A percentile compares a stretch with the other conserved stretches of the same genome.
Conservation (phyloP, 2,329 filamentous ascomycete species). For the Ceratocystis ficicola region DNA sequence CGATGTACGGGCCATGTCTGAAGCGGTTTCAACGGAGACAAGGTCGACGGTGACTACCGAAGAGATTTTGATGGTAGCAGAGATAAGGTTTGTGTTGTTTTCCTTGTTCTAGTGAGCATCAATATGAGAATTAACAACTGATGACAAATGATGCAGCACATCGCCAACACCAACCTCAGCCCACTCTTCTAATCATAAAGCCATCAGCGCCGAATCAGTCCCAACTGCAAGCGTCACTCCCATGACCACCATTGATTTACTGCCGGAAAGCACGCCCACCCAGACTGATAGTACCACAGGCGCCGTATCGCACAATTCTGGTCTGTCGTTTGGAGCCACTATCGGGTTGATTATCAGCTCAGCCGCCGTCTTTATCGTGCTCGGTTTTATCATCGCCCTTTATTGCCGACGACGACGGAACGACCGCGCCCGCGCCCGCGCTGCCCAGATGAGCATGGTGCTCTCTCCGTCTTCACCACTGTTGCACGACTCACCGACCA, state of each 20-base stretch:
- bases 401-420: conserved; percentile 14
- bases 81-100: neutral
- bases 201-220: neutral
- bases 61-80: neutral
- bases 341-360: conserved; percentile 18
- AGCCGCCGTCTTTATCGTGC: conserved; percentile 3
- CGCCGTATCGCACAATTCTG: neutral
- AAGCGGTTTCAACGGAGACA: neutral
- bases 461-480: neutral
- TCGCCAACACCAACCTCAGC: neutral
- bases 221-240: too few species aligned
- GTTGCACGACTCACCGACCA: neutral
- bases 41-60: neutral
- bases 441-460: neutral
- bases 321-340: conserved; percentile 18
- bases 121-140: neutral
- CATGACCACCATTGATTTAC: too few species aligned
- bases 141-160: neutral
- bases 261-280: neutral
- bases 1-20: neutral
- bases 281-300: conserved; percentile 4
- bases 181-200: neutral
- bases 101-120: neutral
- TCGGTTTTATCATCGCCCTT: conserved; percentile 12
- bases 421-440: conserved; percentile 6